These are phyloP conservation scores for Selenicereus undatus DNA, from an alignment of 148 eudicot species.

Conservation along the genomic window DNA sequence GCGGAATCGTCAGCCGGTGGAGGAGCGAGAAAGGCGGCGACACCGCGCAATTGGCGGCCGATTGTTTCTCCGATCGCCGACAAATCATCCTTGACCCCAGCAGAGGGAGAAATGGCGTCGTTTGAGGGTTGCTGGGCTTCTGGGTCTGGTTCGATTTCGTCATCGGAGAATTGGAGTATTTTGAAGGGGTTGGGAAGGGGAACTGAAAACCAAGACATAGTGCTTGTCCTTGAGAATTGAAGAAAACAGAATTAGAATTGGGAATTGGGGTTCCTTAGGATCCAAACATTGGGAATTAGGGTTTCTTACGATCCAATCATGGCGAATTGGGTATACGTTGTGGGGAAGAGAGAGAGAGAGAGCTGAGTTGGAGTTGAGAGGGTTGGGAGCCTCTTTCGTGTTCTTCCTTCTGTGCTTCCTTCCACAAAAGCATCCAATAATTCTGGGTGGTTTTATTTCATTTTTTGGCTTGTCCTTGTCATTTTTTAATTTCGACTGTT, in stretches of 20 bases:
- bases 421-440: too few species aligned
- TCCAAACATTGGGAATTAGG: background rate
- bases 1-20: constrained; percentile 30
- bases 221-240: background rate
- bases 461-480: too few species aligned
- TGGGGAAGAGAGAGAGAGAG: background rate
- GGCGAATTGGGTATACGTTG: background rate
- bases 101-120: constrained; percentile 15
- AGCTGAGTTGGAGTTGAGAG: background rate
- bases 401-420: too few species aligned
- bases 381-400: background rate
- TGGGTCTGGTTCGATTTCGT: constrained; percentile 17
- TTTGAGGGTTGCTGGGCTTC: background rate
- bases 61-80: constrained; percentile 48
- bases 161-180: constrained; percentile 23
- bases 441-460: background rate
- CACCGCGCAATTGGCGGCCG: constrained; percentile 55
- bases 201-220: constrained; percentile 42
- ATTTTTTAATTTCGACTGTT: too few species aligned
- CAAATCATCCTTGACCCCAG: constrained; percentile 39
- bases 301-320: background rate
- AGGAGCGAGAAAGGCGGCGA: constrained; percentile 70
- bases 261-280: background rate
- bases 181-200: constrained; percentile 57
- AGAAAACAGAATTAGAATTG: constrained; percentile 25